Conservation (phyloP, 768 basidiomycete species). For the Tephrocybe sp. region DNA sequence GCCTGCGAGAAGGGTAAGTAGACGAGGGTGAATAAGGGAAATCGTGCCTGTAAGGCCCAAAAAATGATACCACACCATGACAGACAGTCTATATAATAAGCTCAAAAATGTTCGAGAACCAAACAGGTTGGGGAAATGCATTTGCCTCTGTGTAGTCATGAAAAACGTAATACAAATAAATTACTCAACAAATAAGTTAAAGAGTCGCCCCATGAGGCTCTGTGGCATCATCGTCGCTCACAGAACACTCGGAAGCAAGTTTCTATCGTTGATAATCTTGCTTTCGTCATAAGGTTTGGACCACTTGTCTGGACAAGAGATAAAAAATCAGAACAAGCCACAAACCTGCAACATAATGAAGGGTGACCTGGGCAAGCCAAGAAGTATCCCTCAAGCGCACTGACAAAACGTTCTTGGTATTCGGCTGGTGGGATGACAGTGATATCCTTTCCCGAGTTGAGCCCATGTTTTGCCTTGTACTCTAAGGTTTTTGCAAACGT, state of each 20-base stretch:
- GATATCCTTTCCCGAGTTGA: constrained; percentile 68
- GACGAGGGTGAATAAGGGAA: no score
- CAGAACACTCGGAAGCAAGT: constrained; percentile 41
- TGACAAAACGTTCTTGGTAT: constrained; percentile 76
- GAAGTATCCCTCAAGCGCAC: constrained; percentile 72
- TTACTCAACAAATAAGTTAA: constrained; percentile 6
- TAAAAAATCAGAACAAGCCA: background rate
- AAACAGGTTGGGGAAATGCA: no score
- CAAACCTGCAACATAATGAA: no score
- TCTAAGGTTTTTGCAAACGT: constrained; percentile 85
- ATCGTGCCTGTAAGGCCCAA: no score
- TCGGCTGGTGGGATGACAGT: constrained; percentile 80
- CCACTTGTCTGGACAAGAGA: constrained; percentile 45
- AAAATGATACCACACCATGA: no score
- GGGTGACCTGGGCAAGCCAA: constrained; percentile 66
- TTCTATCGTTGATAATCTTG: constrained; percentile 35
- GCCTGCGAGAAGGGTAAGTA: no score
- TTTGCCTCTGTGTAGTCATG: no score
- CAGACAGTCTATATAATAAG: no score
- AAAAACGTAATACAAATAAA: constrained; percentile 1
- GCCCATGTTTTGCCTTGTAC: constrained; percentile 78
- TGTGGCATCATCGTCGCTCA: constrained; percentile 16
- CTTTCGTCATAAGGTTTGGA: constrained; percentile 41
- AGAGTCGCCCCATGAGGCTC: background rate
- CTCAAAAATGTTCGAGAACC: no score